Base-by-base conservation (phyloP, 768 basidiomycete species). In the Dioszegia hungarica region DNA sequence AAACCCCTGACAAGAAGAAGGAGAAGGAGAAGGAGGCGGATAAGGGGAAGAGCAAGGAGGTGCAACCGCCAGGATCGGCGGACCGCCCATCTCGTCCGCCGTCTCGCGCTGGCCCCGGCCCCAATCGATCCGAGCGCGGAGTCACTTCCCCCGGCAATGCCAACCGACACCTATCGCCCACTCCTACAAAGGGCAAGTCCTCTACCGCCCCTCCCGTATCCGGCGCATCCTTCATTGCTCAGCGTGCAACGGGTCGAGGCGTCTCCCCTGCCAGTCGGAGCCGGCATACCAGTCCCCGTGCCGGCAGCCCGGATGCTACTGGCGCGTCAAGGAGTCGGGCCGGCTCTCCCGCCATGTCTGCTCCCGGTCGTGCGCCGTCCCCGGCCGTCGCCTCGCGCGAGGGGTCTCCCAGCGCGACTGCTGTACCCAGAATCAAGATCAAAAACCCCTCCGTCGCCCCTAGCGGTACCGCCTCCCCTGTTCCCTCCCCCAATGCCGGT, bases 141-240 rank as follows among this genome's bases (percentile, higher is more conserved):
- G 55, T 55, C 3, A 59, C 64, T 0, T 69, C 67, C 12, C 67
- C 67, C 15, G 49, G 49, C 2, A 37, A 38, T 14, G 37, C 49
- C 4, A 41, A 48, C 17, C 59, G 60, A 37, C 48, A 55, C 5
- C 29, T 50, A 40, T 54, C 55, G 2, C 56, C 66, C 15, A 45
- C 48, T 1, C 61, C 67, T 11, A 51, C 38, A 4, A 39, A 61
- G 5, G 63, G 61, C 14, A 67, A 67, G 57, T 61, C 67, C 9
- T 46, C 46, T 11, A 70, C 70, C 20, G 67, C 70, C 14, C 67
- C 67, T 9, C 70, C 70, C 10, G 70, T 65, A 0, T 63, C 70
- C 24, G 70, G 67, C 3, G 54, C 61, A 15, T 64, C 63, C n/a
- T 56, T 66, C 10, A 34, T 66, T 1, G 70, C 68, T 33, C 70